Evolutionary conservation across 495 filamentous ascomycete species (phyloP).

Genomic region (Penicillium simplicissimum): DNA sequence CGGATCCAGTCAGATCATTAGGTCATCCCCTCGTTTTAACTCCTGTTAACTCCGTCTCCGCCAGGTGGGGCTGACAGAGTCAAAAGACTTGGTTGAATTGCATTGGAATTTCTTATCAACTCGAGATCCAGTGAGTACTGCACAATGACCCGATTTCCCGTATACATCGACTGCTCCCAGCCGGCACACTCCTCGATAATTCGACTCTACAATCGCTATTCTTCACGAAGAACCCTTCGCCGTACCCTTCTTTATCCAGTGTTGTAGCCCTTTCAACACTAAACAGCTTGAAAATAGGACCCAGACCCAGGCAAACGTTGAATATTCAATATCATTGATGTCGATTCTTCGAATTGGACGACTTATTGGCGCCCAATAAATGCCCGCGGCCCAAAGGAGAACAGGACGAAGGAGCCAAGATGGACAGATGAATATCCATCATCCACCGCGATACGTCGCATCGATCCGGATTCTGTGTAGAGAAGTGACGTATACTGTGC

Average conservation of each 20-base stretch:
- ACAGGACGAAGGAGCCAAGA: slow-evolving; percentile 5
- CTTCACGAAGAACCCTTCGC: slow-evolving; percentile 11
- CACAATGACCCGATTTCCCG: too few relatives aligned
- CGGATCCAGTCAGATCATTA: background rate
- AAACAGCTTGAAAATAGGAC: slow-evolving; percentile 3
- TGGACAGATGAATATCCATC: background rate
- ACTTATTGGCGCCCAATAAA: slow-evolving; percentile 13
- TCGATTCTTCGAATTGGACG: background rate
- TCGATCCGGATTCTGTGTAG: background rate
- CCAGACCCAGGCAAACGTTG: slow-evolving; percentile 11
- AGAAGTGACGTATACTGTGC: background rate
- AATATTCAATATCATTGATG: background rate
- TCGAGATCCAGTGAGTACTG: background rate
- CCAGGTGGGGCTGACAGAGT: background rate
- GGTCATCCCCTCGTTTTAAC: background rate
- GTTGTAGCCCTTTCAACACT: background rate
- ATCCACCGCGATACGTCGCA: slow-evolving; percentile 8
- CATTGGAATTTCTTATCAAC: too few relatives aligned
- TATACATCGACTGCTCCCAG: background rate
- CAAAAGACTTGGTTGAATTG: too few relatives aligned
- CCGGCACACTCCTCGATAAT: background rate
- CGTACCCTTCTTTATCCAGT: background rate
- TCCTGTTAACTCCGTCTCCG: slow-evolving; percentile 10
- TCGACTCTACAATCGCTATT: slow-evolving; percentile 10
- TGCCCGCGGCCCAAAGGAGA: slow-evolving; percentile 6